Percentiles rank a stretch among this genome's conserved stretches.
Evolutionary conservation across 768 basidiomycete species (phyloP).

Genomic region (Lyophyllum shimeji): DNA sequence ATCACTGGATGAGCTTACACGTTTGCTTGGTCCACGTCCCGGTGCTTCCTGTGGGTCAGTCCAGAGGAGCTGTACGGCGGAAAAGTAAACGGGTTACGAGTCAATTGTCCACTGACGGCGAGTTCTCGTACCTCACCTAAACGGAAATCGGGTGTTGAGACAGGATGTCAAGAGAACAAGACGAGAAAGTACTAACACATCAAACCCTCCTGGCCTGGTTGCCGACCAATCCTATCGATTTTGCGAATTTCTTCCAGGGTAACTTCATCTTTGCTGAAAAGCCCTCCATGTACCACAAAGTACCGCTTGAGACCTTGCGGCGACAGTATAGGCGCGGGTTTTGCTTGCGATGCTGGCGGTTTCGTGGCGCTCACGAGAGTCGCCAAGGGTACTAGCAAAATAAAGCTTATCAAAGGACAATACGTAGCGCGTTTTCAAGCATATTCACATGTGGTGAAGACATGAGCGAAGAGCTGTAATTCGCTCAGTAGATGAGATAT

Average conservation of each 20-base stretch:
- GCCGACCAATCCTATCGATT: constrained; percentile 81
- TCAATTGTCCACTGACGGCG: background rate
- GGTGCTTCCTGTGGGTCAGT: constrained; percentile 90
- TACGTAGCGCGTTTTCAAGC: background rate
- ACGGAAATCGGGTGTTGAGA: constrained; percentile 12
- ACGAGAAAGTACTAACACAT: constrained; percentile 69
- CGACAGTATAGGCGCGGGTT: constrained; percentile 67
- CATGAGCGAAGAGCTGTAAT: constrained; percentile 82
- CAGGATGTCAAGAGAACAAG: constrained; percentile 5
- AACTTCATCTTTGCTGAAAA: constrained; percentile 95
- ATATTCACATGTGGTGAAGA: constrained; percentile 82
- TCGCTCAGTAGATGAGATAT: constrained; percentile 2
- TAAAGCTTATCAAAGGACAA: background rate
- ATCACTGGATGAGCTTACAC: constrained; percentile 48
- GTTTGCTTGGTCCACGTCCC: constrained; percentile 95
- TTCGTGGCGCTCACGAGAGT: constrained; percentile 80
- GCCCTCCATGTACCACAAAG: constrained; percentile 94
- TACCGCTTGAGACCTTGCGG: constrained; percentile 83
- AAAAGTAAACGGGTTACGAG: background rate
- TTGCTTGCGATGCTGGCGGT: constrained; percentile 42
- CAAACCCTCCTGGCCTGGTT: constrained; percentile 92
- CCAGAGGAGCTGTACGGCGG: constrained; percentile 72
- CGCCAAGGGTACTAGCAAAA: constrained; percentile 77
- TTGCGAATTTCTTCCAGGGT: constrained; percentile 91
- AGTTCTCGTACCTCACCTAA: constrained; percentile 59